Percentiles rank a stretch among this genome's conserved stretches.
These are phyloP conservation scores for Blumeria hordei DNA, from an alignment of 2,329 filamentous ascomycete genomes.

Conservation along the genomic window DNA sequence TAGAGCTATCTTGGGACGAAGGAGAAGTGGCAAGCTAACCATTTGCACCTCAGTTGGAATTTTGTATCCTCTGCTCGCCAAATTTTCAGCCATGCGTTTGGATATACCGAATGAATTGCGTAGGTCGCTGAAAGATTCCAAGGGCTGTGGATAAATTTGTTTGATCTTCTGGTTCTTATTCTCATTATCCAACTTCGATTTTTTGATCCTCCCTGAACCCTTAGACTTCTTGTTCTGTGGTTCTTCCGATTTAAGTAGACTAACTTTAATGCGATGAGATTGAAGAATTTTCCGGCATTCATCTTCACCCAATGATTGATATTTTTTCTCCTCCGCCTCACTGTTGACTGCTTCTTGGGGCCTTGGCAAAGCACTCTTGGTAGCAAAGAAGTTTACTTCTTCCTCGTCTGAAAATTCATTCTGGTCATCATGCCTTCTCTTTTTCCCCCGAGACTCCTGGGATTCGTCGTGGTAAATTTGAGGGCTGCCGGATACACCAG, in stretches of 20 bases:
- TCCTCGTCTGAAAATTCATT: conserved; percentile 15
- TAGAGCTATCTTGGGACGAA: conserved; percentile 30
- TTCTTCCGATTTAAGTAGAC: conserved; percentile 35
- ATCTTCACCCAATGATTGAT: conserved; percentile 30
- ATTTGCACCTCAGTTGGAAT: conserved; percentile 88
- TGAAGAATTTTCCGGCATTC: conserved; percentile 52
- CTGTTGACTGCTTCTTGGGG: conserved; percentile 4
- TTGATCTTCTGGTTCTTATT: conserved; percentile 28
- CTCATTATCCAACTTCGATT: conserved; percentile 19
- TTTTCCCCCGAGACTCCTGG: conserved; percentile 20
- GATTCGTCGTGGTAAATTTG: conserved; percentile 42
- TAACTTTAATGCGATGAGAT: conserved; percentile 66
- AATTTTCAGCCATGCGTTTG: conserved; percentile 48
- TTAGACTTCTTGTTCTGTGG: conserved; percentile 17
- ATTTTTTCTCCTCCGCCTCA: background rate
- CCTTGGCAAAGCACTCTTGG: conserved; percentile 16
- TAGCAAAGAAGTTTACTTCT: conserved; percentile 32
- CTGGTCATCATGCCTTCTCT: conserved; percentile 27
- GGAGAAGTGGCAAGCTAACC: conserved; percentile 55
- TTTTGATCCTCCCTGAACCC: conserved; percentile 24
- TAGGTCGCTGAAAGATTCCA: conserved; percentile 55
- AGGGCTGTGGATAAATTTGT: conserved; percentile 51
- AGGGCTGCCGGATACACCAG: conserved; percentile 37
- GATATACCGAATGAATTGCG: conserved; percentile 49
- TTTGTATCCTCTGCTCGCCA: conserved; percentile 62